Evolutionary conservation across 176 grass and related monocot genomes (phyloP).

Genomic region (Carex parvula): DNA sequence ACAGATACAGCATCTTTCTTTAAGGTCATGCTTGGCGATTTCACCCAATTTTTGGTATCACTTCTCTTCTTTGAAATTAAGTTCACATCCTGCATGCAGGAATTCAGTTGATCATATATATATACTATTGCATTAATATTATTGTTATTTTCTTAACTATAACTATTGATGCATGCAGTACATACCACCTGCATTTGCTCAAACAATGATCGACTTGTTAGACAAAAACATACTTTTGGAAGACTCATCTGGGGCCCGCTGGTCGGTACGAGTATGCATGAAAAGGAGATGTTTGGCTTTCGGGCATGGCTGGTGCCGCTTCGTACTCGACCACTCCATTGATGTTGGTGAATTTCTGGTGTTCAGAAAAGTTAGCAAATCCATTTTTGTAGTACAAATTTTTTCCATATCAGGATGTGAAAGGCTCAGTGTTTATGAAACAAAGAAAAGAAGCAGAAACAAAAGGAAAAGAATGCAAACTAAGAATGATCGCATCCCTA

Average conservation of each 20-base stretch:
- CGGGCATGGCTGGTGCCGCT: constrained; percentile 53
- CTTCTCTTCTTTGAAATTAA: not conserved
- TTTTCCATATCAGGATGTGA: constrained; percentile 44
- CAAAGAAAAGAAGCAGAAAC: constrained; percentile 35
- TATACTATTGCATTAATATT: not conserved
- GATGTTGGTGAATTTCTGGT: constrained; percentile 53
- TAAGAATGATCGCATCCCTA: not conserved
- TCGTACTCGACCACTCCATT: constrained; percentile 52
- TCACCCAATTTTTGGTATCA: constrained; percentile 48
- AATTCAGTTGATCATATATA: not conserved
- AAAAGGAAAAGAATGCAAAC: constrained; percentile 23
- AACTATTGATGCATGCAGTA: constrained; percentile 36
- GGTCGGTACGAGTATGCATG: constrained; percentile 37
- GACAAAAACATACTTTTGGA: constrained; percentile 41
- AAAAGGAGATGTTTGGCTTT: constrained; percentile 31
- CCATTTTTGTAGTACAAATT: constrained; percentile 55
- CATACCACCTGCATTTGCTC: constrained; percentile 46
- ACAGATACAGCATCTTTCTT: constrained; percentile 42
- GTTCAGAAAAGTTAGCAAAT: constrained; percentile 47
- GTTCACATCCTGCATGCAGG: too few relatives aligned
- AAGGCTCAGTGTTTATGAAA: constrained; percentile 45
- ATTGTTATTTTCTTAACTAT: not conserved
- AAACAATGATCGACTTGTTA: constrained; percentile 27
- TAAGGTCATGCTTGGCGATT: constrained; percentile 68
- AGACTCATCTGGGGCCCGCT: constrained; percentile 42